Evolutionary conservation across 345 rosid species (phyloP), one percentile per base, ranked within the genome.

Genomic region (Acer saccharum): DNA sequence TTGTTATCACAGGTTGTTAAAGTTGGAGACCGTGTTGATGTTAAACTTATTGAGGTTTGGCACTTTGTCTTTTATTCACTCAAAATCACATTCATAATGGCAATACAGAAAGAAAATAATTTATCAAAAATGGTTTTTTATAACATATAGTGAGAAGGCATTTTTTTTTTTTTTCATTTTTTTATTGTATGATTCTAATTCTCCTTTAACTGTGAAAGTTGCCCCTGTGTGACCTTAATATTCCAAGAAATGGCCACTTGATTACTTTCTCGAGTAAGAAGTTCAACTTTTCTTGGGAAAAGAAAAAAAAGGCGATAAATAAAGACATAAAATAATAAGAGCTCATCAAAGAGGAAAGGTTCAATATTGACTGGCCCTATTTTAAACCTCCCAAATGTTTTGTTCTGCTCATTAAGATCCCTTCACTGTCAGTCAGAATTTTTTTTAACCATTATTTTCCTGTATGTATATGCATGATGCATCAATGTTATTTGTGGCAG

Each of bases 11-110:
- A 96, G 99, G 97, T 87, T 72, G 84, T 84, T 78, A 91, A 96
- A 83, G 91, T 94, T 74, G 98, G 99, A 79, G 98, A 96, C 72
- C 97, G 69, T 68, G 75, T 96, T 80, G 99, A 96, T 77, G 99
- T 96, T 76, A 96, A 96, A 80, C 94, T 96, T 78, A 94, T 90
- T 11, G 98, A 96, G 97, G 99, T 95, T 77, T 71, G 85, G 67
- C 32, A 50, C 61, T 76, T 69, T 63, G 27, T 74, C 57, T 76
- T 46, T 7, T 12, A 50, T 77, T 21, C 64, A 57, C 60, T 48
- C 13, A 71, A 61, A 68, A 39, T 35, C 71, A 67, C 65, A 20
- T 13, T 52, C 32, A 18, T 65, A 65, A 50, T 9, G 39, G 10
- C 44, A 27, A n/a, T 54, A 16, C 29, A 32, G 72, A 54, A 52